Evolutionary conservation across 345 rosid species (phyloP), one percentile per base, ranked within the genome.

Genomic region (Eucalyptus marginata): DNA sequence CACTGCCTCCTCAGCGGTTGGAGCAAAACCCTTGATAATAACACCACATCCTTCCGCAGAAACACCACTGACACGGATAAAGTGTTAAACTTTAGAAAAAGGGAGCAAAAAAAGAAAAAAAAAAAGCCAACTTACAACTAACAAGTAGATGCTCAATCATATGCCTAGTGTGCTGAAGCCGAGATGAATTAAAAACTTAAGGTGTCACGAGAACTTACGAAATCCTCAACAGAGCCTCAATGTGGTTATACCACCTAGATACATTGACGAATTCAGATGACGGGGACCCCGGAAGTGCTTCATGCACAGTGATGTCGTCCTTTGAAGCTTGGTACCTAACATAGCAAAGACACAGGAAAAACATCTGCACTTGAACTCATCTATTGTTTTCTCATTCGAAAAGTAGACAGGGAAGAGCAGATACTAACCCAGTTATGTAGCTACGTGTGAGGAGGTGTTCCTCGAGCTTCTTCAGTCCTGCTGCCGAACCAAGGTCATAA

Each of bases 191-290:
- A 18, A 31, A 52, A 33, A 86, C 47, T 12, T n/a, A 24, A 36
- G 4, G 7, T 4, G 62, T 24, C 18, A 7, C 8, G 2, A 14
- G 20, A 86, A 91, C 99, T 97, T 92, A 97, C 99, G 98, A 96
- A 88, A 97, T 96, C 95, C 99, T 97, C 92, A 97, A 88, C 80
- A 97, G 98, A 7, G 99, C 95, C 88, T 96, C 97, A n/a, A 98
- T 94, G 92, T 97, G 99, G 43, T 86, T 91, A 92, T 90, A 98
- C 99, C 99, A 98, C 83, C 99, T 91, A 79, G 92, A 91, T 16
- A 89, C 95, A 49, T 96, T 97, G 52, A 97, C 96, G 88, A 87
- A 94, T 64, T 94, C 91, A 10, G 98, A 87, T 36, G 98, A 91
- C 86, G 95, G 98, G 20, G 95, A 89, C 43, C 90, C 93, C 4